Evolutionary conservation across 352 stramenopile genomes (phyloP).

Genomic region (Phytophthora sp.): DNA sequence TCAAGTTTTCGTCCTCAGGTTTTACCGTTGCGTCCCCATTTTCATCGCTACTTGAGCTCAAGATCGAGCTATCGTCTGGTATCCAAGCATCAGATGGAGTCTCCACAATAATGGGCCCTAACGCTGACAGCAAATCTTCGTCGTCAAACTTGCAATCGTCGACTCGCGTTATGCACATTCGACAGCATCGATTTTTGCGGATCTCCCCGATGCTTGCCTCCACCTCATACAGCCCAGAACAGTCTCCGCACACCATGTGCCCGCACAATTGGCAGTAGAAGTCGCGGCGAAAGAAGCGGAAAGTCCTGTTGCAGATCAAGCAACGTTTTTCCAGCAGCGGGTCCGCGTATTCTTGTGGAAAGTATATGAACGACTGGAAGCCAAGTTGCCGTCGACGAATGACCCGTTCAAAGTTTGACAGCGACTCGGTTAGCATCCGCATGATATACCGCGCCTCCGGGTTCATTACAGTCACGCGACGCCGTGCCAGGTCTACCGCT

Average conservation of each 20-base stretch:
- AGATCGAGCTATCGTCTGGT: conserved; percentile 3
- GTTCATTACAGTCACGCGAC: conserved; percentile 54
- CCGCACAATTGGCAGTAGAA: conserved; percentile 66
- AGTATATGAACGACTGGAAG: conserved; percentile 75
- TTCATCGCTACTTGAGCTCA: conserved; percentile 15
- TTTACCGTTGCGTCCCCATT: conserved; percentile 31
- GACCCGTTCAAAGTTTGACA: conserved; percentile 58
- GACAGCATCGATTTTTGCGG: conserved; percentile 52
- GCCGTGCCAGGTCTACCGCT: conserved; percentile 32
- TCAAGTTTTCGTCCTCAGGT: conserved; percentile 36
- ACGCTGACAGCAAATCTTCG: conserved; percentile 46
- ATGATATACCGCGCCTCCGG: conserved; percentile 51
- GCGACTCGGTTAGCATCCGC: conserved; percentile 50
- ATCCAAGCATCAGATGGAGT: conserved; percentile 49
- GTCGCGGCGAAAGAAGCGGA: conserved; percentile 52
- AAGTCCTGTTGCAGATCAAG: conserved; percentile 56
- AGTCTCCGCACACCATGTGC: conserved; percentile 54
- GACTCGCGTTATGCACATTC: conserved; percentile 54
- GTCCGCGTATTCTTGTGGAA: conserved; percentile 42
- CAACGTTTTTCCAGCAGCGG: conserved; percentile 39
- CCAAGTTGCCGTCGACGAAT: conserved; percentile 68
- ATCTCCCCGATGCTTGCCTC: conserved; percentile 50
- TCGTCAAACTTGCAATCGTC: conserved; percentile 61
- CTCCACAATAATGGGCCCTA: conserved; percentile 50
- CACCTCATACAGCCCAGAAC: conserved; percentile 57